Evolutionary conservation across 345 rosid genomes (phyloP).

Genomic region (Carallia brachiata): DNA sequence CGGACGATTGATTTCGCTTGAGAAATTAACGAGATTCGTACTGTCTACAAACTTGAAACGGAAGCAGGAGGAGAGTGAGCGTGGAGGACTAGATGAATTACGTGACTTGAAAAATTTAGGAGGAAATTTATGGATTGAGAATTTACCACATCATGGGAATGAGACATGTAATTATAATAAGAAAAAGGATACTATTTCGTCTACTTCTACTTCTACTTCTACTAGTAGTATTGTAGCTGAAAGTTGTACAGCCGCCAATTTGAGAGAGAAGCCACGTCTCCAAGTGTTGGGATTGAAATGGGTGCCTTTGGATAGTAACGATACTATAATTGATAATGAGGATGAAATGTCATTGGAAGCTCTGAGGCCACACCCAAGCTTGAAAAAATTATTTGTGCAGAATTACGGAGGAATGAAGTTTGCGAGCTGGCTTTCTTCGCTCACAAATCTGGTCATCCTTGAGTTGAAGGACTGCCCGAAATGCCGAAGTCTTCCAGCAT

Average conservation of each 20-base stretch:
- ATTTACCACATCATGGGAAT: slow-evolving; percentile 1
- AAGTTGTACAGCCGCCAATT: neutral
- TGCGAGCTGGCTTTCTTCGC: slow-evolving; percentile 11
- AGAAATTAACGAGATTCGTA: slow-evolving; percentile 15
- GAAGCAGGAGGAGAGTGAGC: neutral
- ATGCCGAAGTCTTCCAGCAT: slow-evolving; percentile 6
- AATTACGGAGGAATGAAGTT: slow-evolving; percentile 16
- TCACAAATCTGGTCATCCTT: slow-evolving; percentile 1
- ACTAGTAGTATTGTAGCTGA: too few relatives aligned
- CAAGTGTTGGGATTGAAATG: slow-evolving; percentile 11
- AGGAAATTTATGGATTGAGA: slow-evolving; percentile 8
- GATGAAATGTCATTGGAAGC: slow-evolving; percentile 8
- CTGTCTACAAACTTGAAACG: neutral
- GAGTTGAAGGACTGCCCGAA: neutral
- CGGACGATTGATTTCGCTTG: slow-evolving; percentile 22
- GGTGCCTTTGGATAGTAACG: neutral
- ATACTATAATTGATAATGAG: neutral
- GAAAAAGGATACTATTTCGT: too few relatives aligned
- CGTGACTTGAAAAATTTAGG: slow-evolving; percentile 12
- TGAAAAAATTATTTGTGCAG: slow-evolving; percentile 3
- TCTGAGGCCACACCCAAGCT: slow-evolving; percentile 16
- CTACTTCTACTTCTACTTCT: too few relatives aligned
- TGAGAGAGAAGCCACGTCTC: slow-evolving; percentile 14
- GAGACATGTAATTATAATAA: neutral
- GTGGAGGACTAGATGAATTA: slow-evolving; percentile 15